A percentile compares a stretch with the other conserved stretches of the same genome.
These are phyloP conservation scores for Prunus armeniaca DNA, from an alignment of 306 rosid genomes.

Conservation along the genomic window DNA sequence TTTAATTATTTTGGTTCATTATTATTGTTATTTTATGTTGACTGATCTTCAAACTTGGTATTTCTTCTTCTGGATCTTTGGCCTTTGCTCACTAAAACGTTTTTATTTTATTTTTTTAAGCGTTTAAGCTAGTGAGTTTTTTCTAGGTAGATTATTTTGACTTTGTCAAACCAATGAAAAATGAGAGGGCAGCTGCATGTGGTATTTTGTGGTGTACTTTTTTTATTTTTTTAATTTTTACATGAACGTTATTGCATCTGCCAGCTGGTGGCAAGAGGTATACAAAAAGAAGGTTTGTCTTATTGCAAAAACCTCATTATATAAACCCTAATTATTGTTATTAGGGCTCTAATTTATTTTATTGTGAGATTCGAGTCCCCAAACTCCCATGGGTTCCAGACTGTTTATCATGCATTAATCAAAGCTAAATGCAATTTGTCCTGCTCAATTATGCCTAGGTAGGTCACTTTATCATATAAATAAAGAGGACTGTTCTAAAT, in stretches of 20 bases:
- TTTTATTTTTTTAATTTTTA: background rate
- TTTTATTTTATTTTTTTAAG: rapidly evolving
- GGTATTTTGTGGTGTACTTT: background rate
- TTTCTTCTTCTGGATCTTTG: background rate
- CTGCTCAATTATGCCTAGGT: background rate
- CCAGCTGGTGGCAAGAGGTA: slow-evolving; percentile 12
- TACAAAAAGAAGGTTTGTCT: background rate
- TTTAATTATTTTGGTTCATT: background rate
- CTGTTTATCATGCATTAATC: background rate
- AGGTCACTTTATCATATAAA: background rate
- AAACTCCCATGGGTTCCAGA: background rate
- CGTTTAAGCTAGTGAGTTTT: background rate
- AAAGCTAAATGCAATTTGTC: background rate
- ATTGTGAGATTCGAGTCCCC: slow-evolving; percentile 3
- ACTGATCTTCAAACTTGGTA: background rate
- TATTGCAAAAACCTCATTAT: background rate
- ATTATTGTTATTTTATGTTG: background rate
- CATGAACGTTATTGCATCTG: background rate
- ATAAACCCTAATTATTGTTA: background rate
- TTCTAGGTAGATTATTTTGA: background rate
- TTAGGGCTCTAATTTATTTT: background rate
- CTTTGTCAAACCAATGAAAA: background rate
- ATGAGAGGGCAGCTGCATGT: background rate
- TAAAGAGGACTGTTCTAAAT: background rate
- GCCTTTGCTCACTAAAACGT: background rate